Evolutionary conservation across 331 rosid species (phyloP), one percentile per base, ranked within the genome.

Genomic region (Telfairia occidentalis): DNA sequence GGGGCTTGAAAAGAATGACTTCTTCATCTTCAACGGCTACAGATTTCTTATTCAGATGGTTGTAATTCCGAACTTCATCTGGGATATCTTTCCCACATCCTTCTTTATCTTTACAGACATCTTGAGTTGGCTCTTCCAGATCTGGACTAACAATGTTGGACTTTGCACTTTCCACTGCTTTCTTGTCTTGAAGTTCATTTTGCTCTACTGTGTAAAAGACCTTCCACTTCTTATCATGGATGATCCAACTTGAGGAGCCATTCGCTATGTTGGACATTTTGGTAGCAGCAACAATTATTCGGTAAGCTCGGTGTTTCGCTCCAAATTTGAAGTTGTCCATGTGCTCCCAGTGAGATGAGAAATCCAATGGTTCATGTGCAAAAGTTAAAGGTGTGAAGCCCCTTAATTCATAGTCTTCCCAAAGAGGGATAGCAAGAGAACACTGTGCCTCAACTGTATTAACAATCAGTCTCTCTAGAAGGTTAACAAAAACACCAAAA

Each of bases 371-470:
- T 23, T 63, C 75, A 35, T 90, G 97, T 30, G 85, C 78, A 69
- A 30, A 46, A 71, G 87, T 70, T 57, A 87, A 71, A 12, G 97
- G 93, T 37, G 81, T 77, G 82, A 92, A 95, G 23, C 97, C 97
- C 83, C 97, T 87, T 85, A 95, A 86, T 78, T 92, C 99, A 78
- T 82, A 90, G 83, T 92, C 99, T 81, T 95, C 99, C 99, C 99
- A 95, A 8, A 95, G 83, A 76, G 99, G 90, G 58, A 76, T 75
- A 74, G 63, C 66, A 76, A 79, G 81, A 15, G 79, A 53, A 78
- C 48, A 82, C 60, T 65, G 48, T 64, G 78, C 80, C 74, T 80
- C 89, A 58, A 57, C 73, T 23, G 67, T 81, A 13, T 72, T 42
- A 42, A 40, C 78, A 48, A 65, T 80, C 50, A 89, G 60, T 65